These are phyloP conservation scores for Cryphonectria japonica DNA, from an alignment of 2,329 filamentous ascomycete genomes.

Conservation along the genomic window DNA sequence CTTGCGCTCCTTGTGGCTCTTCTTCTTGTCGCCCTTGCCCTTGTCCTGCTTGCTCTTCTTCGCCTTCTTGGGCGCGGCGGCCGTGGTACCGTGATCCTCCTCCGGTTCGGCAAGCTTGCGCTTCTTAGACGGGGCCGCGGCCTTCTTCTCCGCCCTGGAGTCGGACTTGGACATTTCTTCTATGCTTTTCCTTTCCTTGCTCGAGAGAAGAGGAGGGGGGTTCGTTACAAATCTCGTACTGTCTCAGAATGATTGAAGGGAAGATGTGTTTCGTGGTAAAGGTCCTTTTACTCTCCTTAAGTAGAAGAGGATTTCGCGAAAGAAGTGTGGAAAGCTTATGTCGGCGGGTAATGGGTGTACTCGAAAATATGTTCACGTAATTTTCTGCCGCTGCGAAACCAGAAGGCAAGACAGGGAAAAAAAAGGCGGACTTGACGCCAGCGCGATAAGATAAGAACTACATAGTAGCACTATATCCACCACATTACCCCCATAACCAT, in stretches of 20 bases:
- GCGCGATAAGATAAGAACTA: constrained; percentile 25
- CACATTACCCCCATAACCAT: not conserved
- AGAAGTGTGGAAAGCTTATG: not conserved
- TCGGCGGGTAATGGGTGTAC: not conserved
- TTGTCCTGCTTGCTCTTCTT: constrained; percentile 21
- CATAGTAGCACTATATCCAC: constrained; percentile 2
- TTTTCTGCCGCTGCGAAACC: constrained; percentile 12
- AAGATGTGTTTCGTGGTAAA: not conserved
- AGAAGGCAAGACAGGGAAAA: constrained; percentile 7
- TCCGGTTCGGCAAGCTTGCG: constrained; percentile 27
- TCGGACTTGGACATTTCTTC: constrained; percentile 22
- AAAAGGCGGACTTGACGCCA: constrained; percentile 15
- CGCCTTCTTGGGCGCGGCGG: constrained; percentile 18
- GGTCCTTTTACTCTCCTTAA: not conserved
- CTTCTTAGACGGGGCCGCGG: constrained; percentile 19
- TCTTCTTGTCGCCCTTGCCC: constrained; percentile 8
- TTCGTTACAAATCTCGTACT: not conserved
- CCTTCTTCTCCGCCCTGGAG: constrained; percentile 23
- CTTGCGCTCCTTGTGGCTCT: constrained; percentile 21
- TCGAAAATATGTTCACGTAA: not conserved
- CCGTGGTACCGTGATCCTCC: not conserved
- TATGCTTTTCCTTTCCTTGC: not conserved
- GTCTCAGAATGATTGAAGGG: not conserved
- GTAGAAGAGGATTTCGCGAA: not conserved
- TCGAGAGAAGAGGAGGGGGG: not conserved